Evolutionary conservation across 2,329 filamentous ascomycete species (phyloP), one percentile per base, ranked within the genome.

Genomic region (Cercospora sesami): DNA sequence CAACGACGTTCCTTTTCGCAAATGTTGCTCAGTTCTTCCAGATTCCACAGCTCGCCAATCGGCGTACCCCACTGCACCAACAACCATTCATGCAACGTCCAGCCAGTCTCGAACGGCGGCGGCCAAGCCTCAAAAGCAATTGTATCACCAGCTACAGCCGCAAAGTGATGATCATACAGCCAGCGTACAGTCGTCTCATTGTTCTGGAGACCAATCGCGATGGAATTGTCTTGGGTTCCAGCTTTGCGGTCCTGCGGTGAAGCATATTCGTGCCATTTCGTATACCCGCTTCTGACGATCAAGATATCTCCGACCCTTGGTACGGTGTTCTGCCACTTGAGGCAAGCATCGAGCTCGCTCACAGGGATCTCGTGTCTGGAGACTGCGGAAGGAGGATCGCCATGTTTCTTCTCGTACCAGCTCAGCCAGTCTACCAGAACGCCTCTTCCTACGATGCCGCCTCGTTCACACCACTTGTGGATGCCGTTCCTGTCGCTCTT

Each of bases 241-340:
- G 62, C 48, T 64, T 65, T 60, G n/a, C 48, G 18, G 2, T 66
- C 64, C 18, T 18, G 18, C 9, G 68, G 45, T 0, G 59, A 53
- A 14, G 60, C 55, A 14, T 60, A 36, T 5, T 64, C 62, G 33
- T 69, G 80, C 2, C 78, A 73, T 26, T 75, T 75, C 71, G 81
- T 82, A 73, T 82, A 86, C 8, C 84, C 83, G 6, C 76, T 81
- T 16, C 85, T 81, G 26, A 86, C 79, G 69, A 86, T 79, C 3
- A 87, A 75, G 31, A 86, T 81, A 69, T 86, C 85, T 14, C 85
- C 85, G 63, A 85, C 83, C n/a, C 78, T 92, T 18, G 85, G 75
- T 68, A 82, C 78, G 0, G 83, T 84, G 4, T 81, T 82, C 72
- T 86, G 83, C 4, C 79, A 77, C 23, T 76, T 75, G 0, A 83